These are phyloP conservation scores for Coemansia sp. DNA, from an alignment of 192 early-diverging fungal genomes.

Conservation along the genomic window DNA sequence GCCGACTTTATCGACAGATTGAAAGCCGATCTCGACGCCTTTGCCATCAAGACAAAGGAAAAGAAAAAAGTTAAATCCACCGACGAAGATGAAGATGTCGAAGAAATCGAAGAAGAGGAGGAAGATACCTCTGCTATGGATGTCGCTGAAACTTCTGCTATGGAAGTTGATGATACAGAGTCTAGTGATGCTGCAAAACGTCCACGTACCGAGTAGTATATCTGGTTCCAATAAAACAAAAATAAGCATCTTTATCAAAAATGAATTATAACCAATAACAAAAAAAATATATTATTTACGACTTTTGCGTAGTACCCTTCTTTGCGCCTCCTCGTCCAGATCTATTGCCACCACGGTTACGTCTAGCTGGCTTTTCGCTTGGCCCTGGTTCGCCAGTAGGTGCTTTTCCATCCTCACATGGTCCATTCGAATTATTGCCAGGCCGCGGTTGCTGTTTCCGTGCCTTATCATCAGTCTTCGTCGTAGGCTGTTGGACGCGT, in stretches of 20 bases:
- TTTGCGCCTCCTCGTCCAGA: slow-evolving; percentile 2
- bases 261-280: neutral
- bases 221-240: no score
- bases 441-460: neutral
- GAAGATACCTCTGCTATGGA: slow-evolving; percentile 1
- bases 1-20: slow-evolving; percentile 43
- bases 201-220: slow-evolving; percentile 12
- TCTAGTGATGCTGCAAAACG: slow-evolving; percentile 9
- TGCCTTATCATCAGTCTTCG: neutral
- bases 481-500: neutral
- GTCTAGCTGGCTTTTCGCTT: slow-evolving; percentile 9
- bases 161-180: slow-evolving; percentile 12
- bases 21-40: slow-evolving; percentile 28
- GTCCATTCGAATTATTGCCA: neutral
- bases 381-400: neutral
- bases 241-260: neutral
- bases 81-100: slow-evolving; percentile 10
- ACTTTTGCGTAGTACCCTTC: neutral
- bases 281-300: neutral
- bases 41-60: slow-evolving; percentile 18
- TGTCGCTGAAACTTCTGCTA: neutral
- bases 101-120: slow-evolving; percentile 17
- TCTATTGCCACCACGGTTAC: slow-evolving; percentile 14
- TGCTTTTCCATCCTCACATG: neutral
- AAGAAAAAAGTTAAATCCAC: slow-evolving; percentile 27